These are phyloP conservation scores for Colletotrichum lupini DNA, from an alignment of 2,329 filamentous ascomycete species.

Conservation along the genomic window DNA sequence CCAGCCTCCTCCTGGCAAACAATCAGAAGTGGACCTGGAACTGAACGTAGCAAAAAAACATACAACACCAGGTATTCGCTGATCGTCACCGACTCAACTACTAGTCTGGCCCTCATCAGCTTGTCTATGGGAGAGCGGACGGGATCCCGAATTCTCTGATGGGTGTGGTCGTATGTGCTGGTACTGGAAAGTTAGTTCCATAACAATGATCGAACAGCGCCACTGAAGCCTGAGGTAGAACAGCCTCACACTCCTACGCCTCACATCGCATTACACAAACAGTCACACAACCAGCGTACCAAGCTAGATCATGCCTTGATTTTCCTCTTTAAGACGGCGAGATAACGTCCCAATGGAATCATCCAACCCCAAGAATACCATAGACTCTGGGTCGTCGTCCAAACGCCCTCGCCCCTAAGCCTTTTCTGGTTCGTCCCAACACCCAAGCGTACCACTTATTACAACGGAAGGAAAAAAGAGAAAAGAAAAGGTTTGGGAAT, in stretches of 20 bases:
- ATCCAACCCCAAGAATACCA: slow-evolving; percentile 10
- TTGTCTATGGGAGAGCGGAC: too few species aligned
- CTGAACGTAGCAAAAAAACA: too few species aligned
- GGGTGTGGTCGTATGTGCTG: too few species aligned
- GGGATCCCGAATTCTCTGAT: too few species aligned
- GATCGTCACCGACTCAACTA: too few species aligned
- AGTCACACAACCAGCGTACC: not conserved
- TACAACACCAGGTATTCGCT: too few species aligned
- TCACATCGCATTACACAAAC: too few species aligned
- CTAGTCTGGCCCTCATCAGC: too few species aligned
- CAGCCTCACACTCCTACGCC: not conserved
- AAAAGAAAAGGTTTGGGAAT: slow-evolving; percentile 6
- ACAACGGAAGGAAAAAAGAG: slow-evolving; percentile 10
- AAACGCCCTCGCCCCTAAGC: not conserved
- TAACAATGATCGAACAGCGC: too few species aligned
- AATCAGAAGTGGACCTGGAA: too few species aligned
- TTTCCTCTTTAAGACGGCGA: not conserved
- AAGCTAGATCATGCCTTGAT: not conserved
- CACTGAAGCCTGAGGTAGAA: too few species aligned
- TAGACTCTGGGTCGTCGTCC: not conserved
- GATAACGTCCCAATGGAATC: not conserved
- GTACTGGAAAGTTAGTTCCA: too few species aligned
- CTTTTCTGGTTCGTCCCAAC: not conserved
- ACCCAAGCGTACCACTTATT: slow-evolving; percentile 1
- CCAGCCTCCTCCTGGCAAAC: not conserved